Base-by-base conservation (phyloP, 2,329 filamentous ascomycete genomes). In the Fusarium metavorans region DNA sequence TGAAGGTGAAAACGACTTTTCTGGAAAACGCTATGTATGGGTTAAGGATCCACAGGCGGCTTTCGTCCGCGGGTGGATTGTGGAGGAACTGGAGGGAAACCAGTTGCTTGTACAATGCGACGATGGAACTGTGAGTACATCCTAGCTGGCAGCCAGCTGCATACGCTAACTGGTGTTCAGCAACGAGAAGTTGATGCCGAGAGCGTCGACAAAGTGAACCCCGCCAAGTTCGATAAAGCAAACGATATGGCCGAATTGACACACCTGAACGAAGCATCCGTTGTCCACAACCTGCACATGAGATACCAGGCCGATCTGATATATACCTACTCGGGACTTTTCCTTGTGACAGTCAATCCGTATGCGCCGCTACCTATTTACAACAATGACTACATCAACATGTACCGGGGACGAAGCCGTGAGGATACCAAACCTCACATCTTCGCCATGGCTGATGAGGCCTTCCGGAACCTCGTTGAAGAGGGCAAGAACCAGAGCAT, bases 221-320 rank as follows among this genome's bases (percentile, higher is more conserved):
- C 97, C 56, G 96, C 96, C 80, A 99, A 99, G 83, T 99, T 99
- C 85, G 97, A 99, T 89, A 99, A 98, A 85, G 96, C 96, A 74
- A 95, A 97, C 85, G 97, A 99, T 83, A 99, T 99, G 97, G 97
- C 97, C 27, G 97, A 99, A 83, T 89, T 99, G 80, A 99, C 97
- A 7, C 97, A 99, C 83, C 87, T 99, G 74, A 99, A 99, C 84
- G 97, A 99, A 85, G 94, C 96, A 25, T 98, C 97, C 0, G 97
- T 99, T 61, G 95, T 99, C 61, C 95, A 99, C 85, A 99, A 99
- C 81, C 89, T 99, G 67, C 93, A 97, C 77, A 96, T 94, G 88
- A 89, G 97, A 84, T 99, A 99, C 82, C 95, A 98, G 83, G 90
- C 97, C 52, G 97, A 99, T 84, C 86, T 99, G 71, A 99, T 99